Conservation (phyloP, 345 rosid species). For the Bruguiera gymnorhiza region DNA sequence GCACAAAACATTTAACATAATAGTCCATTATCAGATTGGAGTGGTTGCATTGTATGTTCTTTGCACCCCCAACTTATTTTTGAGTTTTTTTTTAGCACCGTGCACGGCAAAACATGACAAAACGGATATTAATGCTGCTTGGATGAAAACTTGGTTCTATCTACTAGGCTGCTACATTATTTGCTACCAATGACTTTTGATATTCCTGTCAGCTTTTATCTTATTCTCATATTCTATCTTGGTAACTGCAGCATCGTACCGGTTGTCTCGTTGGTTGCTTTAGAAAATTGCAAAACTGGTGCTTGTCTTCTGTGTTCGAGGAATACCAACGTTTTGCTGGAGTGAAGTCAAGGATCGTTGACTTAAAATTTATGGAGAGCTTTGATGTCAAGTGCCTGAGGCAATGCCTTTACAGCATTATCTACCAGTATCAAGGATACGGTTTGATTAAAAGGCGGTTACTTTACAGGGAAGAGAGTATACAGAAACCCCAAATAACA, state of each 20-base stretch:
- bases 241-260: conserved; percentile 67
- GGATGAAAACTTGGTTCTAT: neutral
- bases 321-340: conserved; percentile 73
- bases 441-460: conserved; percentile 61
- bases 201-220: neutral
- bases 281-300: conserved; percentile 81
- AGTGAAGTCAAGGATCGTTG: conserved; percentile 49
- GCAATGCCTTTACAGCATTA: conserved; percentile 63
- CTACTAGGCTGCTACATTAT: neutral
- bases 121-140: too few species aligned
- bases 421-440: conserved; percentile 73
- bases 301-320: conserved; percentile 62
- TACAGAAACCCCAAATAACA: conserved; percentile 41
- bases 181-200: neutral
- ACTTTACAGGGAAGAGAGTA: conserved; percentile 54
- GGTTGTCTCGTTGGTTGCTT: conserved; percentile 86
- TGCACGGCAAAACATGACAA: too few species aligned
- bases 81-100: too few species aligned
- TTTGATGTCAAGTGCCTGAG: conserved; percentile 42
- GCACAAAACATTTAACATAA: too few species aligned
- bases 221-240: neutral
- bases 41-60: too few species aligned
- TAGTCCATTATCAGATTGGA: too few species aligned
- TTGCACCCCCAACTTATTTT: too few species aligned
- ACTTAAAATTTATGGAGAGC: conserved; percentile 58